Evolutionary conservation across 2,329 filamentous ascomycete species (phyloP).

Genomic region (Mycosphaerella sp.): DNA sequence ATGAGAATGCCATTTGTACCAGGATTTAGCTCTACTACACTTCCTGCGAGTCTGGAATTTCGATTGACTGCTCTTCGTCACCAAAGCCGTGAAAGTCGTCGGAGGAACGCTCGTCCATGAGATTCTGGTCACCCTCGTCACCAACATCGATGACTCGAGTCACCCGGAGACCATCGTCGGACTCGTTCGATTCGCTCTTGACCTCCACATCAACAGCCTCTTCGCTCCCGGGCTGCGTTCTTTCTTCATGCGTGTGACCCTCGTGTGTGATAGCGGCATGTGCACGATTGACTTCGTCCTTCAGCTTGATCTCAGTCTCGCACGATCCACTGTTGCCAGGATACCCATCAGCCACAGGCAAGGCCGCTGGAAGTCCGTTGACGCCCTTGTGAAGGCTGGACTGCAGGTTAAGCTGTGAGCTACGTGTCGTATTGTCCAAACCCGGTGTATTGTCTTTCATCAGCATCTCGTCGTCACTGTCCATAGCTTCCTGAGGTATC

Average conservation of each 20-base stretch:
- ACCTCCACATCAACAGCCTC: not conserved
- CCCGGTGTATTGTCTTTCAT: not conserved
- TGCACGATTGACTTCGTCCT: not conserved
- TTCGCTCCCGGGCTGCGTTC: not conserved
- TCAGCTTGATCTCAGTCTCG: not conserved
- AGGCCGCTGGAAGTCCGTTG: not conserved
- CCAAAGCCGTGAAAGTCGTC: not conserved
- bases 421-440: not conserved
- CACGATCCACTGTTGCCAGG: not conserved
- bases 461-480: not conserved
- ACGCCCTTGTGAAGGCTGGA: conserved; percentile 1
- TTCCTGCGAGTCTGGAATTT: conserved; percentile 13
- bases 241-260: not conserved
- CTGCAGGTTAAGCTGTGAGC: not conserved
- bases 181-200: not conserved
- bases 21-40: not conserved
- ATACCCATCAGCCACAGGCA: not conserved
- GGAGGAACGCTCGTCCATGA: not conserved
- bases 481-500: not conserved
- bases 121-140: not conserved
- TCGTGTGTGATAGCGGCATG: not conserved
- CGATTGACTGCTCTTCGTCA: not conserved
- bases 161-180: not conserved
- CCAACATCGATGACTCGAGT: not conserved
- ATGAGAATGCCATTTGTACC: not conserved